Base-by-base conservation (phyloP, 2,329 filamentous ascomycete genomes). In the Cercospora nicotianae region DNA sequence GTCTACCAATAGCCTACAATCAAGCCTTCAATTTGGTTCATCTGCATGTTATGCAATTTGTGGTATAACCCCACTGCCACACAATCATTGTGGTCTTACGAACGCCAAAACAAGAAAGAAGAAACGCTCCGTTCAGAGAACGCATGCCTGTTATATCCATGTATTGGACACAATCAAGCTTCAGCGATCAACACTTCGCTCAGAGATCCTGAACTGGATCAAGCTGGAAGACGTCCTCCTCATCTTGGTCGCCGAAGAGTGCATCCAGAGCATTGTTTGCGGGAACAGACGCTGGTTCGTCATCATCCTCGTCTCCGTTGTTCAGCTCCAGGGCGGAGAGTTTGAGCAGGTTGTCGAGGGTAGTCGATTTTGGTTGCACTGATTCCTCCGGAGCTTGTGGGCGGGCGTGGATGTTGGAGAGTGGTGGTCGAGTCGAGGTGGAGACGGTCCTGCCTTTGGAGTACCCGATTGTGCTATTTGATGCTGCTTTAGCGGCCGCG, bases 401-500 rank as follows among this genome's bases (percentile, higher is more conserved):
- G 26, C 20, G 31, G 31, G 69, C 59, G 58, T 74, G 71, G 18
- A 74, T 71, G 5, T 62, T 64, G 8, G 72, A 67, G 1, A 77
- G 67, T 5, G 76, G 76, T 8, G 67, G 68, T 10, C 75, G 72
- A 4, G 83, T 70, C 28, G 77, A 77, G 7, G 79, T 78, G 20
- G 83, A 83, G 2, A 84, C 81, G 10, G 82, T 81, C 36, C 92
- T 87, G 36, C 94, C 93, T 78, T 91, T 92, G 65, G 87, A 91
- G 77, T 96, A 97, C 16, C 94, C 94, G 51, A 97, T 85, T 0
- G 93, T 97, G 65, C 88, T 94, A 70, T 89, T 88, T 1, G 93
- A 96, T 5, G 88, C 89, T 5, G 87, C 87, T 23, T 87, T 85
- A 1, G 90, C 89, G 10, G 86, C 83, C 8, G 85, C 85, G 70